Percentiles rank a stretch among this genome's conserved stretches.
phyloP scores from a whole-genome alignment of 495 filamentous ascomycete species.

The Oidiodendron maius region DNA sequence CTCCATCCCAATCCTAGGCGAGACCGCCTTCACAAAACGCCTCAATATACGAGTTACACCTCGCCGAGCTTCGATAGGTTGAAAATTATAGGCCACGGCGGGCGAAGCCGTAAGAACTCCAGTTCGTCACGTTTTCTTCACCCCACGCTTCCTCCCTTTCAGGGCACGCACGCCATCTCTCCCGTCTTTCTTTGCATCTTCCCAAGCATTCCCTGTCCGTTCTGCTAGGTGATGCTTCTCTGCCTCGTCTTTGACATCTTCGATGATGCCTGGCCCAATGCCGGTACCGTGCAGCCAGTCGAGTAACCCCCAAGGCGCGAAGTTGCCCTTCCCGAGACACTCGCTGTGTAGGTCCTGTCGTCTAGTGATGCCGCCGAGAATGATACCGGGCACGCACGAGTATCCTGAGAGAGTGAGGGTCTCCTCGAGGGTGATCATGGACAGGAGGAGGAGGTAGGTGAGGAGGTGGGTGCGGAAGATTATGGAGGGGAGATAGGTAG shows the following conservation, averaged over 20 bases:
- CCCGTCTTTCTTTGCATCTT: constrained; percentile 29
- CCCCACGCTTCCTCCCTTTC: constrained; percentile 17
- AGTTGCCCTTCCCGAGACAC: constrained; percentile 61
- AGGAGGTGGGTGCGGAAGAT: constrained; percentile 67
- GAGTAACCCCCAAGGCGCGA: constrained; percentile 67
- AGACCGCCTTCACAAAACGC: too few relatives aligned
- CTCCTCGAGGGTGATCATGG: constrained; percentile 68
- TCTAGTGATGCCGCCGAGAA: constrained; percentile 69
- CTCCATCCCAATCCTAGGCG: too few relatives aligned
- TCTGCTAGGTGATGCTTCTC: constrained; percentile 53
- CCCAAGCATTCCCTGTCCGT: constrained; percentile 31
- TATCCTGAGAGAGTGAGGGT: constrained; percentile 75
- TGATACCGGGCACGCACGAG: constrained; percentile 62
- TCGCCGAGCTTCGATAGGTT: too few relatives aligned
- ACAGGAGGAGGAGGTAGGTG: constrained; percentile 67
- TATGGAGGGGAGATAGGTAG: constrained; percentile 65
- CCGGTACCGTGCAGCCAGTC: constrained; percentile 74
- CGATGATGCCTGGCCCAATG: constrained; percentile 47
- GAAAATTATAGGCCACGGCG: too few relatives aligned
- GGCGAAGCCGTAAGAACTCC: too few relatives aligned
- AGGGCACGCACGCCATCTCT: constrained; percentile 28
- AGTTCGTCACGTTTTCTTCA: constrained; percentile 5
- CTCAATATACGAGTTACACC: too few relatives aligned
- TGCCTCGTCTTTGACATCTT: constrained; percentile 51
- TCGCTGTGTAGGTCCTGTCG: constrained; percentile 64